These are phyloP conservation scores for Thraustotheca clavata DNA, from an alignment of 352 stramenopile species.

Conservation along the genomic window DNA sequence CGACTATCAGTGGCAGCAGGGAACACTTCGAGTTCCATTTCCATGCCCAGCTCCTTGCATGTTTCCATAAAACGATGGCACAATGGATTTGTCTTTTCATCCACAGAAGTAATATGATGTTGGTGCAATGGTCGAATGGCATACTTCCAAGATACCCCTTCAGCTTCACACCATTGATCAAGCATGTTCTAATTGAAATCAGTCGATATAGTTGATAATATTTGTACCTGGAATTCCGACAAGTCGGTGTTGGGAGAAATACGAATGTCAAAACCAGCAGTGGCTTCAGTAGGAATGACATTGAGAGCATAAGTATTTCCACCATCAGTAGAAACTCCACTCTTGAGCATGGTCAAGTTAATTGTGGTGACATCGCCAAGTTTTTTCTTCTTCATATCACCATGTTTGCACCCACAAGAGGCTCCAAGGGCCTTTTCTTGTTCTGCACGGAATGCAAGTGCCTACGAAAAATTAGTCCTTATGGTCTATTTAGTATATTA, in stretches of 20 bases:
- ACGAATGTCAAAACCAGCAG: conserved; percentile 91
- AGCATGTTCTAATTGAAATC: conserved; percentile 51
- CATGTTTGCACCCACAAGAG: conserved; percentile 82
- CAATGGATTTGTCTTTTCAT: conserved; percentile 29
- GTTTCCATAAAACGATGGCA: conserved; percentile 44
- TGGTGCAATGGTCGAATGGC: conserved; percentile 38
- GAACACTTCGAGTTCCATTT: conserved; percentile 89
- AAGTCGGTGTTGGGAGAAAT: conserved; percentile 86
- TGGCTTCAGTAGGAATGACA: conserved; percentile 88
- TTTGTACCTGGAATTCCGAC: conserved; percentile 54
- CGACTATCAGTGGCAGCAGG: conserved; percentile 91
- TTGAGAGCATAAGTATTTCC: conserved; percentile 88
- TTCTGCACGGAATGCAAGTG: conserved; percentile 78
- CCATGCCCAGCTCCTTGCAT: conserved; percentile 39
- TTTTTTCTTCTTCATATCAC: conserved; percentile 85
- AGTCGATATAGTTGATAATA: not conserved
- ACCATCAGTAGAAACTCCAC: conserved; percentile 75
- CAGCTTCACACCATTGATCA: conserved; percentile 82
- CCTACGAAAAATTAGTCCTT: conserved; percentile 29
- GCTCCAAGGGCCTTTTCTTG: conserved; percentile 79
- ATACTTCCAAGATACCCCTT: conserved; percentile 78
- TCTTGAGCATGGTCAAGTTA: conserved; percentile 92
- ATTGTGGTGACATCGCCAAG: conserved; percentile 94
- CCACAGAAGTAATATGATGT: conserved; percentile 48
- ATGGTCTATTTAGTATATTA: no score